A percentile compares a stretch with the other conserved stretches of the same genome.
Evolutionary conservation across 2,329 filamentous ascomycete species (phyloP).

Genomic region (Alternaria panax): DNA sequence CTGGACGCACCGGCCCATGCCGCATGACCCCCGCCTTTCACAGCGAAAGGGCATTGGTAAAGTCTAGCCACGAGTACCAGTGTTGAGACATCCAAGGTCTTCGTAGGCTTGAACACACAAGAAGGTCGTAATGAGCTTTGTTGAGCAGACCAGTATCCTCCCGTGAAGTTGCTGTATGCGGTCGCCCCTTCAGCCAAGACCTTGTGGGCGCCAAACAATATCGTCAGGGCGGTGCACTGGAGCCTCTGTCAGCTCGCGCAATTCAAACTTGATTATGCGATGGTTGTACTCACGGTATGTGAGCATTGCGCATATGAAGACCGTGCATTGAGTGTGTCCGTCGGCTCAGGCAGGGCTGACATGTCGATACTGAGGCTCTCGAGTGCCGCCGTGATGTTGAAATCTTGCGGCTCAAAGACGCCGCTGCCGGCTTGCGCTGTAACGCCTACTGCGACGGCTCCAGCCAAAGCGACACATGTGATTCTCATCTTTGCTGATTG

Average conservation of each 20-base stretch:
- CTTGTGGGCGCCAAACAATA: conserved; percentile 21
- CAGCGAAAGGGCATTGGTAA: conserved; percentile 47
- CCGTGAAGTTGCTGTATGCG: conserved; percentile 15
- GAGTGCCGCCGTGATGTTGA: conserved; percentile 8
- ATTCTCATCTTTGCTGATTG: background rate
- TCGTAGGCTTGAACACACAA: conserved; percentile 31
- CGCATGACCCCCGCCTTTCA: conserved; percentile 55
- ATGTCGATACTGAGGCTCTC: conserved; percentile 2
- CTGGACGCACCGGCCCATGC: conserved; percentile 50
- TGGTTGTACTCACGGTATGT: background rate
- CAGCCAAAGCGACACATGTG: background rate
- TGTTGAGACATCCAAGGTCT: conserved; percentile 19
- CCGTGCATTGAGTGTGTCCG: background rate
- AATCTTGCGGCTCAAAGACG: conserved; percentile 7
- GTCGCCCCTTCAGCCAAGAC: conserved; percentile 9
- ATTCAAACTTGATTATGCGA: background rate
- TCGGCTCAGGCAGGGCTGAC: background rate
- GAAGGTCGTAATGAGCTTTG: conserved; percentile 28
- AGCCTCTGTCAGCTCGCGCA: background rate
- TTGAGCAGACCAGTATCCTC: conserved; percentile 35
- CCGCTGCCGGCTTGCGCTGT: background rate
- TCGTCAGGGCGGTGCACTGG: conserved; percentile 25
- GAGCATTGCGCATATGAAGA: background rate
- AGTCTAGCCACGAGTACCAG: conserved; percentile 21
- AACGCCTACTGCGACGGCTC: background rate